Base-by-base conservation (phyloP, 73 alveolate genomes). In the Symbiodinium natans region DNA sequence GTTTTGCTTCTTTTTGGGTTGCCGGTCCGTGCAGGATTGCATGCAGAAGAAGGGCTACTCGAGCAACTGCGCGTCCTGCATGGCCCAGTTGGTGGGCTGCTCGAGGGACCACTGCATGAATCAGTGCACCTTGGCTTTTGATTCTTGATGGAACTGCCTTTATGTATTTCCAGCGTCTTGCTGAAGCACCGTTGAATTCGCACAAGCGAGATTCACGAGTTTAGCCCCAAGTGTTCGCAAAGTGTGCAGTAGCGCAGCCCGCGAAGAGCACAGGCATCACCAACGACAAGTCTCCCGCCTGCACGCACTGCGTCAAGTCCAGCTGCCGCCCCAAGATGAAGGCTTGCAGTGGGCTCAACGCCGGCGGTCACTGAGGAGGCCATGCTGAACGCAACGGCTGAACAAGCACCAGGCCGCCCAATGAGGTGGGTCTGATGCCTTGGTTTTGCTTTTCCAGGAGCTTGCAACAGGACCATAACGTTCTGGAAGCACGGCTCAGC, bases 81-180 rank as follows among this genome's bases (percentile, higher is more conserved):
- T 74, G 84, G 84, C 84, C 40, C 84, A 74, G 41, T 74, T 74
- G 84, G 84, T 74, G 41, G 84, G 40, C 40, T 82, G 90, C 90
- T 82, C 90, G 36, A 46, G 90, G 36, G 90, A 82, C 90, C 40
- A 82, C n/a, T 82, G 90, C 90, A 36, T 82, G 71, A 82, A 82
- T 38, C 90, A 82, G 36, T 82, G 90, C 63, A 40, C 23, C 90
- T 52, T 52, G 71, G 71, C 23, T 29, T 52, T 52, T n/a, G n/a
- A n/a, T n/a, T n/a, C n/a, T n/a, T n/a, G n/a, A n/a, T n/a, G n/a
- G n/a, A n/a, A n/a, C n/a, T n/a, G n/a, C n/a, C n/a, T n/a, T n/a
- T n/a, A n/a, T n/a, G n/a, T n/a, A n/a, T n/a, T n/a, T n/a, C n/a
- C n/a, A n/a, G n/a, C n/a, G n/a, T n/a, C n/a, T n/a, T n/a, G n/a